Percentiles rank a stretch among this genome's conserved stretches.
Evolutionary conservation across 257 asterid species (phyloP).

Genomic region (Paulownia fortunei): DNA sequence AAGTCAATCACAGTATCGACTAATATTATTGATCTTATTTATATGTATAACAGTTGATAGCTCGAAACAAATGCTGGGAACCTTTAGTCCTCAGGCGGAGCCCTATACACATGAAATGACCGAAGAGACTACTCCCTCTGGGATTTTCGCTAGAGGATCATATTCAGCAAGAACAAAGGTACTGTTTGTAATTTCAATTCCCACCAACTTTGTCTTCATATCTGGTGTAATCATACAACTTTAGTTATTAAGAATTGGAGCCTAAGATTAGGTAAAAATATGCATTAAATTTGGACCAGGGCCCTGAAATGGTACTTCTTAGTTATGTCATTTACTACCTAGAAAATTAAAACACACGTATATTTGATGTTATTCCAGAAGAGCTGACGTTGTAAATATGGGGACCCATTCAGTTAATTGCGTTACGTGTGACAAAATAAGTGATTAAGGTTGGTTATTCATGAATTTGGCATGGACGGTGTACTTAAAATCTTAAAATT

Average conservation of each 20-base stretch:
- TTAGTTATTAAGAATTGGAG: too few species aligned
- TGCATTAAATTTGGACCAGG: too few species aligned
- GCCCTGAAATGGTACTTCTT: too few species aligned
- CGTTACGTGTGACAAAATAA: not conserved
- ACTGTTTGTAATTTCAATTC: not conserved
- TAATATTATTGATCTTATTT: too few species aligned
- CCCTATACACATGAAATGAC: conserved; percentile 53
- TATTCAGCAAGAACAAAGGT: conserved; percentile 60
- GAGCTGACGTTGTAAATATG: too few species aligned
- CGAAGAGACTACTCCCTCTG: conserved; percentile 59
- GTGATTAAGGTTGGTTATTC: not conserved
- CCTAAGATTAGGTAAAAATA: too few species aligned
- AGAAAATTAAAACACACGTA: too few species aligned
- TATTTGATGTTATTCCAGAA: too few species aligned
- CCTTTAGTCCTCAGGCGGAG: conserved; percentile 62
- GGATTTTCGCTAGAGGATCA: conserved; percentile 59
- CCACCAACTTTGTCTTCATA: not conserved
- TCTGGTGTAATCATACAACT: too few species aligned
- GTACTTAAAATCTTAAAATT: not conserved
- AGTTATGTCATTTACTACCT: too few species aligned
- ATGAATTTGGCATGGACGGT: not conserved
- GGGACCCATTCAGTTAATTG: too few species aligned
- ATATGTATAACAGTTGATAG: conserved; percentile 40
- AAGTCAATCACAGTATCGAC: not conserved
- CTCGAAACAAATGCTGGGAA: conserved; percentile 58